Conservation (phyloP, 2,329 filamentous ascomycete species). For the Diaporthe capsici region DNA sequence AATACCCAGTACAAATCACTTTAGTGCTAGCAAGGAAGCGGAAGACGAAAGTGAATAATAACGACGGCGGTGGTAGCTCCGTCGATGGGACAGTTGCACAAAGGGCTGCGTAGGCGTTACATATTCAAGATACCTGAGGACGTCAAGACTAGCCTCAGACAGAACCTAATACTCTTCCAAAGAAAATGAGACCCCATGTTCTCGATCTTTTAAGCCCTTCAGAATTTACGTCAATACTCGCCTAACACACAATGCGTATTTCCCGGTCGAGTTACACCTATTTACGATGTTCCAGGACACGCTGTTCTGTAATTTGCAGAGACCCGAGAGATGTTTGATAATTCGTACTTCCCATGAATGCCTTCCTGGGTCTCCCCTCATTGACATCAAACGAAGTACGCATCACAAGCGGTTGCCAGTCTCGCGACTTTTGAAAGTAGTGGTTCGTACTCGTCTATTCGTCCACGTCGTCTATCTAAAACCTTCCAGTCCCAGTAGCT, state of each 20-base stretch:
- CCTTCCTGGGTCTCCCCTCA: neutral
- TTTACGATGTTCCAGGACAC: neutral
- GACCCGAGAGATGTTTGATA: neutral
- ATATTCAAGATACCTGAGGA: neutral
- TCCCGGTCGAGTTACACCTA: neutral
- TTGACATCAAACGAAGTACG: neutral
- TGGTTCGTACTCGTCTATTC: neutral
- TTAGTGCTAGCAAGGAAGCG: neutral
- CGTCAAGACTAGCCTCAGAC: neutral
- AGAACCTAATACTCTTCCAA: neutral
- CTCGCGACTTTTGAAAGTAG: no score
- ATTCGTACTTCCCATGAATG: no score
- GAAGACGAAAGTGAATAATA: neutral
- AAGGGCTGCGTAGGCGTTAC: neutral
- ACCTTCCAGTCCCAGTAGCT: neutral
- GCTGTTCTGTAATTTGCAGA: no score
- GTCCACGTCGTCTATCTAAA: neutral
- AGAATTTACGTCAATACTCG: no score
- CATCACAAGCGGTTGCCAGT: neutral
- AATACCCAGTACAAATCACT: neutral
- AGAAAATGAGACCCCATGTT: neutral
- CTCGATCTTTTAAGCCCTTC: no score
- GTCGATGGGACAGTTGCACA: neutral
- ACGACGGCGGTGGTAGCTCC: neutral
- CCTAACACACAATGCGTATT: neutral